Evolutionary conservation across 2,329 filamentous ascomycete species (phyloP), one percentile per base, ranked within the genome.

Genomic region (Arachnomyces sp.): DNA sequence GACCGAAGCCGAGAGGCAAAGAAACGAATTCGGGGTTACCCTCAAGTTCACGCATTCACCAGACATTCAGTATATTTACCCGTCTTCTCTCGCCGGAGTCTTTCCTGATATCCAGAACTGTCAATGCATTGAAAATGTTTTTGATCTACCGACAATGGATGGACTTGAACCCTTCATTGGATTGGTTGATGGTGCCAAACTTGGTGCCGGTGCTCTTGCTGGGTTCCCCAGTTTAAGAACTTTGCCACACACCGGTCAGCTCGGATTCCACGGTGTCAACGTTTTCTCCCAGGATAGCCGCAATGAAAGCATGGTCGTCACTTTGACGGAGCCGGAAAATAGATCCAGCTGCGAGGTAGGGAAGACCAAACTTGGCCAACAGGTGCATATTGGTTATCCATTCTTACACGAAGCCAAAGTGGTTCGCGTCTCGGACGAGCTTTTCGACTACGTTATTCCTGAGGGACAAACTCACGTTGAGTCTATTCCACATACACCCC

Each of bases 241-340:
- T 2, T 67, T 98, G 31, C 84, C 87, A 0, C 89, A 92, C 60
- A 81, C 79, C 44, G 92, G 86, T 2, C 75, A 79, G 42, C 71
- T 96, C 35, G 85, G 81, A 7, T 94, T 88, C 61, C 85, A 94
- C 50, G 88, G 88, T 2, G 85, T 98, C 45, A 92, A 82, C 47
- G 87, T 98, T 28, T 98, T 98, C 68, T 88, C 94, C 58, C 81
- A 90, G 52, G 92, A 96, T 51, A 95, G 89, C 59, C 82, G 87
- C 36, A 96, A 96, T 56, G 89, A 95, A 62, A 98, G 90, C 62
- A 89, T 96, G 79, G 78, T 96, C 16, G 76, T 96, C 42, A 94
- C 86, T 2, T 70, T 98, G 36, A 73, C 81, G 25, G 82, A 86
- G 29, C 77, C 84, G 0, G 86, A 89, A 47, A 65, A 68, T 43